Evolutionary conservation across 495 filamentous ascomycete genomes (phyloP).

Genomic region (Neurospora sp.): DNA sequence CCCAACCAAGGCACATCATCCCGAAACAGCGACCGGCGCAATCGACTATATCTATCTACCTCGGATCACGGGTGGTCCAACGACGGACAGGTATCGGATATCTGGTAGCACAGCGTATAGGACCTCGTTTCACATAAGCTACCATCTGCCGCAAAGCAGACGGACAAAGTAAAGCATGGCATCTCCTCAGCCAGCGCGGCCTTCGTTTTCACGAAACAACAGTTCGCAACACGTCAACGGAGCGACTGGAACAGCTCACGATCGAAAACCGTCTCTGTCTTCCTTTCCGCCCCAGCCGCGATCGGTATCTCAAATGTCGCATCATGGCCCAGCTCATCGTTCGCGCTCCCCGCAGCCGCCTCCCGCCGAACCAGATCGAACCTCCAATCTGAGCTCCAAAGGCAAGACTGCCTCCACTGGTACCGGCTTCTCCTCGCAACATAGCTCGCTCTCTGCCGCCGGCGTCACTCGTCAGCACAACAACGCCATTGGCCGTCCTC

Average conservation of each 20-base stretch:
- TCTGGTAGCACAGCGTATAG: background rate
- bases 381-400: constrained; percentile 45
- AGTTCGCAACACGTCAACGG: constrained; percentile 2
- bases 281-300: constrained; percentile 50
- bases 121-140: background rate
- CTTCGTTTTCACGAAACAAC: constrained; percentile 7
- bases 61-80: background rate
- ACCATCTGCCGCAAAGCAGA: background rate
- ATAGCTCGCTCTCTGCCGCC: constrained; percentile 41
- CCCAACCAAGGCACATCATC: background rate
- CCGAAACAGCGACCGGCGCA: background rate
- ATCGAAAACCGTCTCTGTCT: constrained; percentile 43
- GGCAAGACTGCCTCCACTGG: constrained; percentile 43
- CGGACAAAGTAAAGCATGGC: background rate
- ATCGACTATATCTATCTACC: background rate
- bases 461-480: constrained; percentile 27
- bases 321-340: constrained; percentile 22
- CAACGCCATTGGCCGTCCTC: constrained; percentile 29
- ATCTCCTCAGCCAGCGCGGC: constrained; percentile 1
- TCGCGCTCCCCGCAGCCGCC: constrained; percentile 46
- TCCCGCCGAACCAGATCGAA: constrained; percentile 32
- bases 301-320: constrained; percentile 43
- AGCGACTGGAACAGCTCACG: constrained; percentile 6
- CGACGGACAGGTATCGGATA: background rate
- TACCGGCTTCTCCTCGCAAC: constrained; percentile 41